Evolutionary conservation across 306 rosid species (phyloP), one percentile per base, ranked within the genome.

Genomic region (Trifolium repens): DNA sequence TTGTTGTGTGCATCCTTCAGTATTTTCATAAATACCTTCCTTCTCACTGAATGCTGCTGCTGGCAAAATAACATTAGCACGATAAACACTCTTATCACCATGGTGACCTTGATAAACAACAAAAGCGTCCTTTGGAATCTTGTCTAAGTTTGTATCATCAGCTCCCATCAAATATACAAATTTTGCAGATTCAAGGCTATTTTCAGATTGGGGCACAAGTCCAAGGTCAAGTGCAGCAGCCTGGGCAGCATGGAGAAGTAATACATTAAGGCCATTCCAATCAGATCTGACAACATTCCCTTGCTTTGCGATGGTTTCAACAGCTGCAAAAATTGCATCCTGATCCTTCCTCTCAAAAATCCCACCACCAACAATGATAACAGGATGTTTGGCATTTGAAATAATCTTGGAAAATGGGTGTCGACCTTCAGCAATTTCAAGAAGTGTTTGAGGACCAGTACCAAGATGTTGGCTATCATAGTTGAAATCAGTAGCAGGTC

Each of bases 191-290:
- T 88, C 92, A 0, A 92, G 84, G 88, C 83, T 77, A 66, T 88
- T 92, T 76, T 49, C 96, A 61, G 99, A 90, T 78, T 87, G 96
- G 2, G 99, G 98, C 72, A 96, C 96, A 53, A 96, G 98, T 57
- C 99, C 99, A 62, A 96, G 98, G 88, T 96, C 99, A 74, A 96
- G 97, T 60, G 98, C 98, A 64, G 99, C 99, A 73, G 96, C 96
- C 84, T 96, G 99, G 85, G 97, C 85, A 55, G 99, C 99, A 77
- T 91, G 87, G 77, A 89, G 93, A 79, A 96, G 99, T 88, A 96
- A 78, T 63, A 92, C 91, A 22, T 96, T 96, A 68, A 86, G 85
- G 79, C 98, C 98, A 69, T 92, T 92, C 99, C 99, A 92, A 57
- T 92, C 99, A 24, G 98, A 86, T 78, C 96, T 84, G 79, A 90